A percentile compares a stretch with the other conserved stretches of the same genome.
Evolutionary conservation across 257 asterid genomes (phyloP).

Genomic region (Gentiana dahurica): DNA sequence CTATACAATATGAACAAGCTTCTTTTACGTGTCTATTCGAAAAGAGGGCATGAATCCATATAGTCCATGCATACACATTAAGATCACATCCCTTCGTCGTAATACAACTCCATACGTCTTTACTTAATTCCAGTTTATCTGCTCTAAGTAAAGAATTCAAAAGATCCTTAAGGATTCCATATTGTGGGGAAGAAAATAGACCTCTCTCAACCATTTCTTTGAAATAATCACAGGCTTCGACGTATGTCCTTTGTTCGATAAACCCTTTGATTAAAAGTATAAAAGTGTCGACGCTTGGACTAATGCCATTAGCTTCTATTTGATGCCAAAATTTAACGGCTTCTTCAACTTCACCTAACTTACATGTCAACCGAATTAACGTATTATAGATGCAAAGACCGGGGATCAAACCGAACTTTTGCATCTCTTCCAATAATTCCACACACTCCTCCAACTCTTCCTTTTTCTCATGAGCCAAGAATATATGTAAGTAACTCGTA

Average conservation of each 20-base stretch:
- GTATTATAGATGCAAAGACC: slow-evolving; percentile 52
- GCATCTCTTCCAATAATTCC: slow-evolving; percentile 68
- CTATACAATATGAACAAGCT: slow-evolving; percentile 73
- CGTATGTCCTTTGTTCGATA: slow-evolving; percentile 42
- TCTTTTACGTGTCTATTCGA: slow-evolving; percentile 78
- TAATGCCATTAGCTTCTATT: slow-evolving; percentile 48
- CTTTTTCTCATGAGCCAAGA: slow-evolving; percentile 86
- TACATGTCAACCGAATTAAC: slow-evolving; percentile 58
- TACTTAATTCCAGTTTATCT: slow-evolving; percentile 59
- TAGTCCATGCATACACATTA: slow-evolving; percentile 82
- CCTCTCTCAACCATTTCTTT: slow-evolving; percentile 82
- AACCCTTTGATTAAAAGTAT: slow-evolving; percentile 58
- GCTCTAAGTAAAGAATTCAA: slow-evolving; percentile 64
- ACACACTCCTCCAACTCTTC: slow-evolving; percentile 73
- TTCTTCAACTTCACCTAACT: slow-evolving; percentile 63
- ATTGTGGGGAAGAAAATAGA: slow-evolving; percentile 64
- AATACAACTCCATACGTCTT: slow-evolving; percentile 74
- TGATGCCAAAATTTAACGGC: slow-evolving; percentile 46
- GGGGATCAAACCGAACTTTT: slow-evolving; percentile 43
- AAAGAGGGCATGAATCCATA: slow-evolving; percentile 84
- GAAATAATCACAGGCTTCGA: slow-evolving; percentile 79
- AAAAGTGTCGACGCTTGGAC: slow-evolving; percentile 76
- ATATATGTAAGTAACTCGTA: slow-evolving; percentile 61
- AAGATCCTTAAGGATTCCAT: slow-evolving; percentile 67
- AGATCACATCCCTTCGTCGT: slow-evolving; percentile 68